These are phyloP conservation scores for Monilinia aucupariae DNA, from an alignment of 2,329 filamentous ascomycete species.

Conservation along the genomic window DNA sequence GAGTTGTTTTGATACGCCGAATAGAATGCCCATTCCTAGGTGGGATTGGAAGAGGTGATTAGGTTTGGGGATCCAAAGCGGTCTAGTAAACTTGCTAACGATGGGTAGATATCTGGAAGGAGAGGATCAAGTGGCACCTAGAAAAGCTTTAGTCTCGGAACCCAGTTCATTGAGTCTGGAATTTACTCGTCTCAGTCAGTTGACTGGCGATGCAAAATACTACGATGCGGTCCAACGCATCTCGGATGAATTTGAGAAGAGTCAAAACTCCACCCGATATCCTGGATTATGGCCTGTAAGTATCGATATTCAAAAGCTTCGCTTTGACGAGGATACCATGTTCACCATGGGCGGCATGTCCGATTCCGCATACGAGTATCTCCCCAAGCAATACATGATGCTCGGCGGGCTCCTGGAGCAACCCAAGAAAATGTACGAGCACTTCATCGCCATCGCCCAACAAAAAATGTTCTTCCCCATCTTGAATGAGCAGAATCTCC, in stretches of 20 bases:
- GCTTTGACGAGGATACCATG: constrained; percentile 48
- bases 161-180: constrained; percentile 56
- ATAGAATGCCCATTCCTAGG: constrained; percentile 70
- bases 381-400: constrained; percentile 44
- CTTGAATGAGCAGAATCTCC: constrained; percentile 37
- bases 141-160: constrained; percentile 52
- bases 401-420: constrained; percentile 27
- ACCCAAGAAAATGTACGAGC: constrained; percentile 40
- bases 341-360: constrained; percentile 53
- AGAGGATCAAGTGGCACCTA: constrained; percentile 55
- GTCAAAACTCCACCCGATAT: constrained; percentile 50
- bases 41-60: constrained; percentile 45
- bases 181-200: constrained; percentile 58
- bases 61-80: constrained; percentile 38
- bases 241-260: constrained; percentile 50
- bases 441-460: constrained; percentile 43
- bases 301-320: constrained; percentile 43
- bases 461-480: constrained; percentile 43
- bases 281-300: constrained; percentile 60
- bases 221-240: constrained; percentile 58
- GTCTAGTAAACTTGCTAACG: constrained; percentile 40
- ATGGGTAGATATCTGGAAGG: constrained; percentile 35
- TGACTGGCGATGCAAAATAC: constrained; percentile 56
- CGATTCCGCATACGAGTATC: constrained; percentile 60
- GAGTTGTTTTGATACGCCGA: constrained; percentile 77